These are phyloP conservation scores for Exophiala bonariae DNA, from an alignment of 2,329 filamentous ascomycete genomes.

Conservation along the genomic window DNA sequence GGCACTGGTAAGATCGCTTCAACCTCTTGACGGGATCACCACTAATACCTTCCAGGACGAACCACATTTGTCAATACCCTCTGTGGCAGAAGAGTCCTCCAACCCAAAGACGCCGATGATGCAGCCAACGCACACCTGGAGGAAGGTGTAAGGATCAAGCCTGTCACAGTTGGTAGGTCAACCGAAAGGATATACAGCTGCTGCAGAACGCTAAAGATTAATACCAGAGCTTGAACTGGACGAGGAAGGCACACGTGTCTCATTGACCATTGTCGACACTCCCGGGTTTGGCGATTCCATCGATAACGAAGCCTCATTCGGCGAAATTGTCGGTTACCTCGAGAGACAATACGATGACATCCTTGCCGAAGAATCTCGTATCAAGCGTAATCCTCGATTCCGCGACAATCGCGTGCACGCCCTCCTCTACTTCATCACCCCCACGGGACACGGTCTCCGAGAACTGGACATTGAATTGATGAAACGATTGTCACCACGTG, in stretches of 20 bases:
- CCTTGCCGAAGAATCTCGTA: constrained; percentile 97
- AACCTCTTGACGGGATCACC: background rate
- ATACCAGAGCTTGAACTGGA: constrained; percentile 83
- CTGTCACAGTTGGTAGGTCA: constrained; percentile 86
- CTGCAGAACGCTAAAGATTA: constrained; percentile 30
- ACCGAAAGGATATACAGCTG: background rate
- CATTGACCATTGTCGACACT: constrained; percentile 96
- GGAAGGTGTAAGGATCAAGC: constrained; percentile 98
- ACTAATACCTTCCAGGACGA: constrained; percentile 62
- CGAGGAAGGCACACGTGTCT: constrained; percentile 97
- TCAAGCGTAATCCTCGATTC: constrained; percentile 99
- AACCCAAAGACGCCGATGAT: constrained; percentile 92
- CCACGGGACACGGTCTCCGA: constrained; percentile 94
- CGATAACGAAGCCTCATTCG: constrained; percentile 98
- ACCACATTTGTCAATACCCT: constrained; percentile 99
- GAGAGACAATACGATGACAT: constrained; percentile 99
- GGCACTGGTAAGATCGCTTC: constrained; percentile 72
- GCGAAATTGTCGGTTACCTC: constrained; percentile 96
- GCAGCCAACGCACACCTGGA: constrained; percentile 84
- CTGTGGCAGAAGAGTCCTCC: constrained; percentile 88
- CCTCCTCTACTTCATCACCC: constrained; percentile 98
- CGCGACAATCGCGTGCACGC: constrained; percentile 98
- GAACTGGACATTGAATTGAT: constrained; percentile 99
- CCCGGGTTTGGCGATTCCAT: constrained; percentile 98
- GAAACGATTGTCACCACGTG: constrained; percentile 96